Base-by-base conservation (phyloP, 208 protist genomes). In the Cochliopodium minus region DNA sequence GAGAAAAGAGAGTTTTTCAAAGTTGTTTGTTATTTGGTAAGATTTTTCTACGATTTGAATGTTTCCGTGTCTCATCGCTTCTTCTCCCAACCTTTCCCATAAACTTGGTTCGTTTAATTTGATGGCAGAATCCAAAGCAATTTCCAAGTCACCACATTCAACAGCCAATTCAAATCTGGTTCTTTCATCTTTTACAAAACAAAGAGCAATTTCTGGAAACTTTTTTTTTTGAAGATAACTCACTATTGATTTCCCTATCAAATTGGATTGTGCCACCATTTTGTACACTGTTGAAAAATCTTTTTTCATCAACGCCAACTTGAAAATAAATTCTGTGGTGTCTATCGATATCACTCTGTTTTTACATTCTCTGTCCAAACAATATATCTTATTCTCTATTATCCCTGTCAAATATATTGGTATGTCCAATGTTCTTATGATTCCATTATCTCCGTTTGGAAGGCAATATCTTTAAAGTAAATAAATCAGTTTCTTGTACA, bases 151-250 rank as follows among this genome's bases (percentile, higher is more conserved):
- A 22, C 92, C 93, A 68, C 91, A 97, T 67, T 98, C 90, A 23
- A 99, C 59, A 5, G 93, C 93, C 1, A 99, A 78, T 62, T 92
- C 82, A 76, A 99, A 98, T 47, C 89, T 79, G 2, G 78, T 87
- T 46, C 85, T 65, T 34, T 91, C 77, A 67, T 98, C 92, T 48
- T 81, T 87, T 22, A 97, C 94, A 68, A 99, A 96, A 61, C 94
- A 81, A 26, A 98, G 73, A 1, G 94, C 94, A 40, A 98, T 78
- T 61, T 96, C 85, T 1, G 90, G 83, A 68, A 92, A 90, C 23
- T 88, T 88, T 66, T 94, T 91, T 64, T 91, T 82, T 76, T 96
- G 92, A 7, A 99, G 73, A 67, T 97, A 99, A 5, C 85, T 82
- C 43, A 98, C 92, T 55, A 99, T 87, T 1, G 90, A 78, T 62